Percentiles rank a stretch among this genome's conserved stretches.
Evolutionary conservation across 805 yeast genomes (phyloP).

Genomic region (Candida bentonensis): DNA sequence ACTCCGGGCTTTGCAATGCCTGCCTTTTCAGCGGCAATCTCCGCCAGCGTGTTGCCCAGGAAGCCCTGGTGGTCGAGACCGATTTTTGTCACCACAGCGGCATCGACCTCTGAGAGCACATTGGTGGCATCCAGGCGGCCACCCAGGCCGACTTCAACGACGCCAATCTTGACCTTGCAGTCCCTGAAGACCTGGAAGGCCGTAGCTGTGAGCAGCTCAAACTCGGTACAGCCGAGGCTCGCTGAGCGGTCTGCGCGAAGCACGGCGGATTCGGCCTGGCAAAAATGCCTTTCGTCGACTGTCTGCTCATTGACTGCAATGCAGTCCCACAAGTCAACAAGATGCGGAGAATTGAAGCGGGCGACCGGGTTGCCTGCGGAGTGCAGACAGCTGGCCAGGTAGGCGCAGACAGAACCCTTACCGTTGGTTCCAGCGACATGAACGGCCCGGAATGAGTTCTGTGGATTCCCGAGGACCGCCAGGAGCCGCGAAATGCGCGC

Average conservation of each 20-base stretch:
- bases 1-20: conserved; percentile 60
- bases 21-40: conserved; percentile 70
- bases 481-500: conserved; percentile 35
- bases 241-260: conserved; percentile 25
- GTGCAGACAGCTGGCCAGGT: conserved; percentile 51
- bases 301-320: conserved; percentile 51
- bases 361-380: conserved; percentile 43
- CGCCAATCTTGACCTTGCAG: conserved; percentile 52
- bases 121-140: conserved; percentile 86
- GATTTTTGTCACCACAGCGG: conserved; percentile 69
- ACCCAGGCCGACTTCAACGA: conserved; percentile 91
- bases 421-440: conserved; percentile 97
- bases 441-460: conserved; percentile 44
- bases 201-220: conserved; percentile 72
- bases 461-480: conserved; percentile 52
- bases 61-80: conserved; percentile 75
- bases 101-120: conserved; percentile 38
- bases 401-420: conserved; percentile 85
- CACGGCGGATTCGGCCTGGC: conserved; percentile 30
- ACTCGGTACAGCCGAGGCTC: conserved; percentile 63
- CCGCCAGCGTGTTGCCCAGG: conserved; percentile 48
- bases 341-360: conserved; percentile 80
- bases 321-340: conserved; percentile 60
- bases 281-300: conserved; percentile 34
- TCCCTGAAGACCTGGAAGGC: conserved; percentile 65